These are phyloP conservation scores for Adansonia gregorii DNA, from an alignment of 441 rosid genomes.

Conservation along the genomic window DNA sequence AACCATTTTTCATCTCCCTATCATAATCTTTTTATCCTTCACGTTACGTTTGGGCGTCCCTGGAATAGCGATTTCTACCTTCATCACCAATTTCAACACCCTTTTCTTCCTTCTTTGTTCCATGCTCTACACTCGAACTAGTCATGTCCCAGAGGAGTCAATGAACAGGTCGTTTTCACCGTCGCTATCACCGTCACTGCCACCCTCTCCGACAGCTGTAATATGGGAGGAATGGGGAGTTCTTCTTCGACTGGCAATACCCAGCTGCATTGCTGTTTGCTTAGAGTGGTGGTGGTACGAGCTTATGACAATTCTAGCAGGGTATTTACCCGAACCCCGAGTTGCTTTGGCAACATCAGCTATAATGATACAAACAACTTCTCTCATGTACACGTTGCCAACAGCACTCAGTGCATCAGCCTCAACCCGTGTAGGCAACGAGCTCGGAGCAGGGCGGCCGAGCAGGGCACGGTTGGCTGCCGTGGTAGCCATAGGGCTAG, in stretches of 20 bases:
- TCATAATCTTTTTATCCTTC: conserved; percentile 60
- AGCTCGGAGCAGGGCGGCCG: conserved; percentile 80
- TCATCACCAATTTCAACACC: conserved; percentile 63
- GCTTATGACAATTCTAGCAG: conserved; percentile 82
- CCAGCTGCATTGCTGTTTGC: conserved; percentile 81
- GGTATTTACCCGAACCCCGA: conserved; percentile 59
- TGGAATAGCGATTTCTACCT: conserved; percentile 76
- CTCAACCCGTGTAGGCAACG: conserved; percentile 82
- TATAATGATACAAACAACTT: conserved; percentile 81
- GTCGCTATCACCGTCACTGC: neutral
- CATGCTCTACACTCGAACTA: conserved; percentile 39
- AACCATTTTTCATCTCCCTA: conserved; percentile 58
- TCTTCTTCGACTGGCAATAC: conserved; percentile 63
- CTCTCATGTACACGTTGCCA: conserved; percentile 83
- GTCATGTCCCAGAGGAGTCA: neutral
- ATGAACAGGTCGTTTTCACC: conserved; percentile 26
- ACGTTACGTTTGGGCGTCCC: conserved; percentile 58
- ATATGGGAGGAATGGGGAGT: conserved; percentile 56
- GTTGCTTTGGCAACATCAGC: conserved; percentile 74
- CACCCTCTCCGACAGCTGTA: neutral
- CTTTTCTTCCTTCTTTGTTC: conserved; percentile 57
- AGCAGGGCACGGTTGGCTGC: conserved; percentile 61
- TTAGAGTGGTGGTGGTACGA: conserved; percentile 99
- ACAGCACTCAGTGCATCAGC: conserved; percentile 70
- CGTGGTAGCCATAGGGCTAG: conserved; percentile 53